Evolutionary conservation across 2,329 filamentous ascomycete species (phyloP), one percentile per base, ranked within the genome.

Genomic region (Alternaria viburni): DNA sequence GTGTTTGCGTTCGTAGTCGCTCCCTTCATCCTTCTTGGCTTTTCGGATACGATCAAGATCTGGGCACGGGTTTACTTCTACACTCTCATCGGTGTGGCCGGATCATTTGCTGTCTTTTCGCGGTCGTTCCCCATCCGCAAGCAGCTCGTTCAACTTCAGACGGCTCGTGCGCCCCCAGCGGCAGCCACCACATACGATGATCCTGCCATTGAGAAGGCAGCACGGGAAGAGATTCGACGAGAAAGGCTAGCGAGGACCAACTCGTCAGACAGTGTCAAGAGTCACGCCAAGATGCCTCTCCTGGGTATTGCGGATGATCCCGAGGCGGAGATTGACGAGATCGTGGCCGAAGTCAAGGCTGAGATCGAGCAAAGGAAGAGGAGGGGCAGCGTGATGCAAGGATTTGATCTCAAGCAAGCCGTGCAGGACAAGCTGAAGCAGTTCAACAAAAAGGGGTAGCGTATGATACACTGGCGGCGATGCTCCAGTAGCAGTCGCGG

Each of bases 31-130:
- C 84, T 97, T 43, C 90, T 99, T 23, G 85, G 85, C 21, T 88
- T 97, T 68, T 81, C 84, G 17, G 87, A 89, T 64, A 94, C 91
- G 10, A 80, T 96, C 45, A 82, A 85, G 3, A 90, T 92, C 61
- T 99, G 96, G 96, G 82, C 88, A 0, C 88, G 92, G 45, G 91
- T 97, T 36, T 96, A 97, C 82, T 98, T 93, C 82, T 99, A 96
- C 80, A 89, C 88, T 30, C 84, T 96, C 58, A 76, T 94, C 65
- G 90, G 89, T 69, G 91, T 91, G 1, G 80, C 84, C 10, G 77
- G 82, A 0, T 88, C 89, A 17, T 87, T 94, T 60, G 87, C 84
- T 8, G 91, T 97, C 82, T 97, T 98, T 75, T 87, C 89, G 44
- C 93, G 91, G 1, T 93, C 93, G 0, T 91, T 88, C 3, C 96